Base-by-base conservation (phyloP, 257 asterid species). In the Solanum pinnatisectum region DNA sequence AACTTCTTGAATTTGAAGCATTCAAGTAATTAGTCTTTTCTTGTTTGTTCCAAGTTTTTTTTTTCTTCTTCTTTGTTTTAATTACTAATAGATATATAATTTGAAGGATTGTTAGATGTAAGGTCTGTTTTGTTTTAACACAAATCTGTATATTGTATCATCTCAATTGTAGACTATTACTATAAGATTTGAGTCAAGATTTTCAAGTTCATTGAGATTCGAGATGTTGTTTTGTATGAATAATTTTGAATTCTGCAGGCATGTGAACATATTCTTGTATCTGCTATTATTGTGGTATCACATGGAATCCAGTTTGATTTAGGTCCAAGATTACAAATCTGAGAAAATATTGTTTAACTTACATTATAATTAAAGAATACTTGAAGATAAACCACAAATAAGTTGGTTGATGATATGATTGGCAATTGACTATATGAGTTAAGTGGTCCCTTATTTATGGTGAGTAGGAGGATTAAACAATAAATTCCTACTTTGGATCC, bases 221-320 rank as follows among this genome's bases (percentile, higher is more conserved):
- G 39, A 46, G 8, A 14, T 39, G 23, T 52, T 52, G 60, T 49
- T 30, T 40, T 42, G 85, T 30, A 81, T 81, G 68, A 81, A 79
- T 79, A 27, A 27, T 27, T 72, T 70, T 8, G 5, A 13, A 18
- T 73, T 88, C 25, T 88, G 79, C 33, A 84, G 87, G 88, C 95
- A 94, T 90, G 96, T 92, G 94, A 89, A 90, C 70, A 85, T 93
- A 93, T 92, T 94, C 94, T 90, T 93, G 81, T 87, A 72, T 89
- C 85, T 90, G 90, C 36, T 85, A 84, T 42, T 49, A 91, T 90
- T 67, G 91, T 89, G 89, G 89, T 74, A 73, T 35, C 88, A 88
- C 84, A 83, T 90, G 91, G 88, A 90, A 89, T 91, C 94, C 94
- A 92, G 93, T 90, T 92, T 90, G 60, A 27, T 67, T 63, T 15